Conservation (phyloP, 1,284 basidiomycete species). For the Prillingera fragicola region DNA sequence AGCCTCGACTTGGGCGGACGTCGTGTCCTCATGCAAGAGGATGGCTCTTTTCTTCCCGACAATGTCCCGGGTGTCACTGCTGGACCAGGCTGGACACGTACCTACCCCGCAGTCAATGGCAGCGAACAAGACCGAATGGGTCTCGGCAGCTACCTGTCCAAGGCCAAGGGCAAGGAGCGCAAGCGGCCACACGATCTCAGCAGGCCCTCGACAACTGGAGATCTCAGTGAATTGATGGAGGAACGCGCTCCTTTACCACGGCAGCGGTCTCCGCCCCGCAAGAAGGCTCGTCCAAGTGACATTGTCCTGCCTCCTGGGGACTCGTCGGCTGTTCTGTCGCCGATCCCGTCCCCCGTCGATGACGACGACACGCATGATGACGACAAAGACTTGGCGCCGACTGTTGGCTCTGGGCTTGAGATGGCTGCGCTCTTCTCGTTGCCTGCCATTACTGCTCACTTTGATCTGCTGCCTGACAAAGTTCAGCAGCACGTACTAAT, state of each 20-base stretch:
- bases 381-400: slow-evolving; percentile 5
- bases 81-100: slow-evolving; percentile 27
- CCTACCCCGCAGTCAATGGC: slow-evolving; percentile 15
- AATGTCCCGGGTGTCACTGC: slow-evolving; percentile 3
- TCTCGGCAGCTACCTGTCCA: slow-evolving; percentile 22
- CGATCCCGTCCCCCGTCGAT: slow-evolving; percentile 1
- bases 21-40: slow-evolving; percentile 41
- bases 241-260: not conserved
- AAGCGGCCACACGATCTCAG: slow-evolving; percentile 30
- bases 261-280: slow-evolving; percentile 33
- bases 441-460: slow-evolving; percentile 36
- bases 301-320: not conserved
- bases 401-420: slow-evolving; percentile 39
- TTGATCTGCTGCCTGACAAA: slow-evolving; percentile 44
- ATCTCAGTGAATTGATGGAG: not conserved
- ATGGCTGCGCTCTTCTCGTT: slow-evolving; percentile 43
- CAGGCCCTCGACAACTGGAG: slow-evolving; percentile 6
- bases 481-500: slow-evolving; percentile 48
- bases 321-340: slow-evolving; percentile 34
- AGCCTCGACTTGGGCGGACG: slow-evolving; percentile 37
- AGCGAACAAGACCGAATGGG: slow-evolving; percentile 18
- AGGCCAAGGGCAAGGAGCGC: slow-evolving; percentile 32
- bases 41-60: slow-evolving; percentile 15
- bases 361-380: slow-evolving; percentile 1
- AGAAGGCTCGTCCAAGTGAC: slow-evolving; percentile 31